Conservation (phyloP, 2,329 filamentous ascomycete genomes). For the Akanthomyces dipterigenus region DNA sequence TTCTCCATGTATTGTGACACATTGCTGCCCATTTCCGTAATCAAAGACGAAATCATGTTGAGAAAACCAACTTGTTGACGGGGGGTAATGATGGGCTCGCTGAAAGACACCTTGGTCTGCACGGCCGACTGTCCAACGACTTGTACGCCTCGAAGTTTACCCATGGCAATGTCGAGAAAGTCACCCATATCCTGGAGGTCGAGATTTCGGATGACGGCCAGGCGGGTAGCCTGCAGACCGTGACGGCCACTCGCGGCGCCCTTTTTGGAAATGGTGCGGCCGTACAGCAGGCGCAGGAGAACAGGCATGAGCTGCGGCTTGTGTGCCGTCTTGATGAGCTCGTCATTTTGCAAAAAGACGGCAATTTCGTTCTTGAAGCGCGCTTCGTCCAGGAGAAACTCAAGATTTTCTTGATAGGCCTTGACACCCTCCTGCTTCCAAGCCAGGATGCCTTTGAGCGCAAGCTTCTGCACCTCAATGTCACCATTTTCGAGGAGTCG, state of each 20-base stretch:
- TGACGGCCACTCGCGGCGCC: slow-evolving; percentile 70
- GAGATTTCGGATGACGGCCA: slow-evolving; percentile 75
- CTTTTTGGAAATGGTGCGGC: slow-evolving; percentile 77
- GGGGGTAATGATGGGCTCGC: slow-evolving; percentile 52
- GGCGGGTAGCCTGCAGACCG: slow-evolving; percentile 72
- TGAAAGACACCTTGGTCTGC: slow-evolving; percentile 47
- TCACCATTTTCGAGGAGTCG: slow-evolving; percentile 81
- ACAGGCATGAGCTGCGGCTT: slow-evolving; percentile 73
- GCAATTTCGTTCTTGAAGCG: slow-evolving; percentile 92
- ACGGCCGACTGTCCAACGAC: slow-evolving; percentile 44
- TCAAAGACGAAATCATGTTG: slow-evolving; percentile 83
- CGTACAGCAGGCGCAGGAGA: slow-evolving; percentile 80
- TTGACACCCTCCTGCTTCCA: slow-evolving; percentile 78
- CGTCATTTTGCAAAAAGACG: slow-evolving; percentile 72
- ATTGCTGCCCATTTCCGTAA: slow-evolving; percentile 73
- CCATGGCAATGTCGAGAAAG: slow-evolving; percentile 78
- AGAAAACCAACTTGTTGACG: slow-evolving; percentile 86
- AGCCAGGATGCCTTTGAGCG: slow-evolving; percentile 75
- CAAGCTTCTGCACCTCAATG: slow-evolving; percentile 76
- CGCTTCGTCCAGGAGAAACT: slow-evolving; percentile 82
- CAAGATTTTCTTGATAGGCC: slow-evolving; percentile 76
- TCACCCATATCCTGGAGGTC: slow-evolving; percentile 65
- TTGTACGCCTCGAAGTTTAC: slow-evolving; percentile 55
- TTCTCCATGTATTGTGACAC: slow-evolving; percentile 60
- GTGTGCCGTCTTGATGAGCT: slow-evolving; percentile 67